A percentile compares a stretch with the other conserved stretches of the same genome.
These are phyloP conservation scores for Aspergillus neotritici DNA, from an alignment of 2,329 filamentous ascomycete species.

Conservation along the genomic window DNA sequence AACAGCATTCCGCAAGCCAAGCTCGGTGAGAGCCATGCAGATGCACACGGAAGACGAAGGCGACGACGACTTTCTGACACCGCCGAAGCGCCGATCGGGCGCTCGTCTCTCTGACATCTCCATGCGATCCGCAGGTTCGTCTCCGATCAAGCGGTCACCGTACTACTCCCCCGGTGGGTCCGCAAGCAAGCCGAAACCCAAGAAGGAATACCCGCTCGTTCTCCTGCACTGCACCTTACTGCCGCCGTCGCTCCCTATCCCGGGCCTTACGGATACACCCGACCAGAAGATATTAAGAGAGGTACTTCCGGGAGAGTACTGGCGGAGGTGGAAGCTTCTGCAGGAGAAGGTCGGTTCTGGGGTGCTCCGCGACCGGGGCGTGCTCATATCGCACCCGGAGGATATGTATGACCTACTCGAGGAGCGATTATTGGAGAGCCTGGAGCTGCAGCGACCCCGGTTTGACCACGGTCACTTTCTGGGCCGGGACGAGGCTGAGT, in stretches of 20 bases:
- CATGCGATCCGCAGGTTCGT: constrained; percentile 29
- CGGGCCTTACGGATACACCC: constrained; percentile 28
- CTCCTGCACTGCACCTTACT: constrained; percentile 57
- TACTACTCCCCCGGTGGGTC: constrained; percentile 30
- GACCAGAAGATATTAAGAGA: constrained; percentile 44
- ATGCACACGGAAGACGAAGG: constrained; percentile 41
- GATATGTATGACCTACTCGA: constrained; percentile 60
- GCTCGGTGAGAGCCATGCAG: constrained; percentile 42
- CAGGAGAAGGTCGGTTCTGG: constrained; percentile 50
- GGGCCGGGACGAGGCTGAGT: constrained; percentile 26
- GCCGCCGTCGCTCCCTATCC: constrained; percentile 48
- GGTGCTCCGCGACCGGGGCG: constrained; percentile 52
- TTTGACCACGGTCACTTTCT: constrained; percentile 57
- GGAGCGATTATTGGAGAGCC: constrained; percentile 55
- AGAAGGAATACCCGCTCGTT: constrained; percentile 52
- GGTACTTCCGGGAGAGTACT: constrained; percentile 44
- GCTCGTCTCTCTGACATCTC: constrained; percentile 26
- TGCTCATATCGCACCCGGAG: constrained; percentile 58
- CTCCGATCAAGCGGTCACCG: constrained; percentile 28
- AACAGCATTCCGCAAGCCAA: constrained; percentile 40
- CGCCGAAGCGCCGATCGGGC: constrained; percentile 26
- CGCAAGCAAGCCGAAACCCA: constrained; percentile 28
- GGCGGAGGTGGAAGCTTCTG: constrained; percentile 46
- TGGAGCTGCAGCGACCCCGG: constrained; percentile 52
- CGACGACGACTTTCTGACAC: constrained; percentile 36